Evolutionary conservation across 148 eudicot species (phyloP).

Genomic region (Persicaria tinctoria): DNA sequence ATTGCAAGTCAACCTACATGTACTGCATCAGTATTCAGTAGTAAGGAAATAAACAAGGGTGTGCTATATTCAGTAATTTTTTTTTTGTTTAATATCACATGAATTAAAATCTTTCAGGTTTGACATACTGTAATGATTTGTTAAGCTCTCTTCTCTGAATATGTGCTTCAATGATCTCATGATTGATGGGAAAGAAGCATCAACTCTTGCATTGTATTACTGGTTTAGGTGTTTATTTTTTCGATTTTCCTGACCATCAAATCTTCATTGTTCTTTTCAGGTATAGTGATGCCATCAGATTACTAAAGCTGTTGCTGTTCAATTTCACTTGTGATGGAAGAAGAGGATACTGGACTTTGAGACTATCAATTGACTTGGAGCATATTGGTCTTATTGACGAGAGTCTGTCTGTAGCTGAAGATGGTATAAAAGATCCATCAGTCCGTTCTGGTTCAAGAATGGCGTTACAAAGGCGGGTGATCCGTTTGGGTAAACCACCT

Average conservation of each 20-base stretch:
- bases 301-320: conserved; percentile 50
- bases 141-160: neutral
- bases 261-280: conserved; percentile 22
- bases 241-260: neutral
- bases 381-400: conserved; percentile 64
- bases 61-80: too few species aligned
- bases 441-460: conserved; percentile 91
- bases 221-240: neutral
- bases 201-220: neutral
- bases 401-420: conserved; percentile 76
- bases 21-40: too few species aligned
- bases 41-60: too few species aligned
- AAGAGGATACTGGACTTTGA: conserved; percentile 94
- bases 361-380: conserved; percentile 86
- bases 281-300: conserved; percentile 65
- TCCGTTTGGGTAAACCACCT: conserved; percentile 89
- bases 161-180: neutral
- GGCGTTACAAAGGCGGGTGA: conserved; percentile 77
- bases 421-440: conserved; percentile 66
- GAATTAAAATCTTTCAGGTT: too few species aligned
- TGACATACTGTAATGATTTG: neutral
- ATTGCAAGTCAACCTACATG: too few species aligned
- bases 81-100: too few species aligned
- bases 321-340: conserved; percentile 56
- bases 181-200: neutral